Evolutionary conservation across 192 early-diverging fungal species (phyloP).

Genomic region (Backusella liffmaniae): DNA sequence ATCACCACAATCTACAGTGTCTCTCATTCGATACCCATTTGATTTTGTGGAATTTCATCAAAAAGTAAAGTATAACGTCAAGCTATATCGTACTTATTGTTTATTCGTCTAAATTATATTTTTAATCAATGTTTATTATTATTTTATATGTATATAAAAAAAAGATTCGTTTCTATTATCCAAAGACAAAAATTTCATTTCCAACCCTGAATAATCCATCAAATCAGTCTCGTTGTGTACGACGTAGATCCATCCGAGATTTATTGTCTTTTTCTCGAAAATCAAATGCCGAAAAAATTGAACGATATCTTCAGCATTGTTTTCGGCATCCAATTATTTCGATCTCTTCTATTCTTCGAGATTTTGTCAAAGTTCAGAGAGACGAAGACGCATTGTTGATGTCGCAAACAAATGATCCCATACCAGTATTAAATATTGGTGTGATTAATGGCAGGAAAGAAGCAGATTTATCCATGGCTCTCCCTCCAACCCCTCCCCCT

Average conservation of each 20-base stretch:
- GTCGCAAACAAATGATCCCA: background rate
- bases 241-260: constrained; percentile 19
- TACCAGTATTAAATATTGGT: background rate
- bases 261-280: constrained; percentile 26
- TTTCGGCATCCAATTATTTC: constrained; percentile 37
- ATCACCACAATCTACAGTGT: constrained; percentile 19
- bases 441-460: background rate
- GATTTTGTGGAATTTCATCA: constrained; percentile 39
- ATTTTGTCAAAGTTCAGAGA: constrained; percentile 47
- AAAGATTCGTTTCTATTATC: constrained; percentile 31
- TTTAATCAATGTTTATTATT: background rate
- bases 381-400: constrained; percentile 41
- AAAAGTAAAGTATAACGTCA: constrained; percentile 22
- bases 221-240: constrained; percentile 11
- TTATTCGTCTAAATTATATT: background rate
- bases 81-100: background rate
- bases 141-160: background rate
- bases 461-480: background rate
- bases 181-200: constrained; percentile 27
- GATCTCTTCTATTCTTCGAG: constrained; percentile 41
- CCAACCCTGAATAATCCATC: constrained; percentile 21
- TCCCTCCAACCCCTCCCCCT: background rate
- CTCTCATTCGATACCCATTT: constrained; percentile 32
- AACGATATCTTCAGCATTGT: constrained; percentile 45
- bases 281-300: constrained; percentile 51